phyloP scores from a whole-genome alignment of 192 early-diverging fungal species.

The Podila minutissima region DNA sequence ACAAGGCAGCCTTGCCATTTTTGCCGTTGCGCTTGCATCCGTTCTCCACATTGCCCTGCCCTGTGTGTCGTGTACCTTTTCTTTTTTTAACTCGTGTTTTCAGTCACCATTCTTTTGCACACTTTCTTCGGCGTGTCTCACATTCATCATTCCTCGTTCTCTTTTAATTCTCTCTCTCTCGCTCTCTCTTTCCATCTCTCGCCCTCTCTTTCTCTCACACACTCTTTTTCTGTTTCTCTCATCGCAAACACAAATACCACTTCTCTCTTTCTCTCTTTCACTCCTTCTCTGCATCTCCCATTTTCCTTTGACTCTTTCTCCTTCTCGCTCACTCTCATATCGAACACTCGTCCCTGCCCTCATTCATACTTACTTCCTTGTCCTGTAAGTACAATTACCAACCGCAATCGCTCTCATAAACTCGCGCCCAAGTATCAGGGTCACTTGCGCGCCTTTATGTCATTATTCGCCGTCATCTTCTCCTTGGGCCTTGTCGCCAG shows the following conservation, averaged over 20 bases:
- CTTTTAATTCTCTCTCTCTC: background rate
- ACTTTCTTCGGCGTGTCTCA: background rate
- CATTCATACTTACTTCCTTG: too few relatives aligned
- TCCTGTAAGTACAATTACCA: too few relatives aligned
- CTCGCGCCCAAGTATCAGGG: too few relatives aligned
- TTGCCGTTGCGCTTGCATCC: too few relatives aligned
- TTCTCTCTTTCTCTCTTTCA: background rate
- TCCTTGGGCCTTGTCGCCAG: background rate
- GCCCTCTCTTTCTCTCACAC: too few relatives aligned
- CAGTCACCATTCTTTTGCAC: too few relatives aligned
- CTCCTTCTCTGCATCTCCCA: background rate
- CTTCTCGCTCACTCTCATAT: background rate
- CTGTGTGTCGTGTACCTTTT: background rate
- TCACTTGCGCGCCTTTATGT: too few relatives aligned
- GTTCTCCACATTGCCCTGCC: too few relatives aligned
- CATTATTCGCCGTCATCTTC: background rate
- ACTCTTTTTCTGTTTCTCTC: conserved; percentile 1
- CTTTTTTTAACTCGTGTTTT: background rate
- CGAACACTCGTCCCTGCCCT: too few relatives aligned
- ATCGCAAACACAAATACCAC: background rate
- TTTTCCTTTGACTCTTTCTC: background rate
- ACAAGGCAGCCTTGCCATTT: too few relatives aligned
- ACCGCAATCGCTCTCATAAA: too few relatives aligned
- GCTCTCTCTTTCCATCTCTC: background rate
- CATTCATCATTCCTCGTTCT: background rate